A percentile compares a stretch with the other conserved stretches of the same genome.
Conservation (phyloP, 225 moss, liverwort and hornwort genomes). For the Polytrichum formosum region DNA sequence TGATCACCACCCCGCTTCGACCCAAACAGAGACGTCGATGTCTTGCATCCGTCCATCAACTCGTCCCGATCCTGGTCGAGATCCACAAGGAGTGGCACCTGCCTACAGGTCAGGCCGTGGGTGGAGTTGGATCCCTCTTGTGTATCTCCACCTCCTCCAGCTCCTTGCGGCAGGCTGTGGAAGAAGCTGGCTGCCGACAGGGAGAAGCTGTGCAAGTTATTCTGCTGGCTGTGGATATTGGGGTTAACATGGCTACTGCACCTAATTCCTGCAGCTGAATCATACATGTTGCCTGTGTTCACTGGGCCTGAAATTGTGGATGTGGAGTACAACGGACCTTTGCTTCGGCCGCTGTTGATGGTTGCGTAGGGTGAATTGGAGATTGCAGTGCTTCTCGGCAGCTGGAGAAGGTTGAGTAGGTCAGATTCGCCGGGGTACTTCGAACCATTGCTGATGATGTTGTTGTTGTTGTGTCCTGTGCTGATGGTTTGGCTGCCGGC, state of each 20-base stretch:
- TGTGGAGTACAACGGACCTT: conserved; percentile 46
- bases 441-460: background rate
- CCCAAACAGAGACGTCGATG: conserved; percentile 23
- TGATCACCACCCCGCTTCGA: conserved; percentile 21
- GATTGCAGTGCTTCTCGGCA: conserved; percentile 38
- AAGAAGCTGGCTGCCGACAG: conserved; percentile 32
- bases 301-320: conserved; percentile 40
- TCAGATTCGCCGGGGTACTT: conserved; percentile 57
- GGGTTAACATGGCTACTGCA: conserved; percentile 17
- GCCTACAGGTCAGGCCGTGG: conserved; percentile 8
- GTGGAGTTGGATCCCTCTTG: conserved; percentile 14
- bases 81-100: conserved; percentile 35
- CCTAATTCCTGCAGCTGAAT: conserved; percentile 19
- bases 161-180: conserved; percentile 24
- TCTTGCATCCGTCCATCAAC: conserved; percentile 19
- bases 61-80: conserved; percentile 40
- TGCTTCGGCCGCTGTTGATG: conserved; percentile 24
- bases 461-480: conserved; percentile 9
- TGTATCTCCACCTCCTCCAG: background rate
- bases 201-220: conserved; percentile 9
- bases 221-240: conserved; percentile 7
- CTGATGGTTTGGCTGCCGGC: background rate
- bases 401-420: conserved; percentile 62
- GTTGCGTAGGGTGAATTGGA: conserved; percentile 35
- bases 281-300: conserved; percentile 45